Base-by-base conservation (phyloP, 108 stramenopile species). In the Hondaea fermentalgiana region DNA sequence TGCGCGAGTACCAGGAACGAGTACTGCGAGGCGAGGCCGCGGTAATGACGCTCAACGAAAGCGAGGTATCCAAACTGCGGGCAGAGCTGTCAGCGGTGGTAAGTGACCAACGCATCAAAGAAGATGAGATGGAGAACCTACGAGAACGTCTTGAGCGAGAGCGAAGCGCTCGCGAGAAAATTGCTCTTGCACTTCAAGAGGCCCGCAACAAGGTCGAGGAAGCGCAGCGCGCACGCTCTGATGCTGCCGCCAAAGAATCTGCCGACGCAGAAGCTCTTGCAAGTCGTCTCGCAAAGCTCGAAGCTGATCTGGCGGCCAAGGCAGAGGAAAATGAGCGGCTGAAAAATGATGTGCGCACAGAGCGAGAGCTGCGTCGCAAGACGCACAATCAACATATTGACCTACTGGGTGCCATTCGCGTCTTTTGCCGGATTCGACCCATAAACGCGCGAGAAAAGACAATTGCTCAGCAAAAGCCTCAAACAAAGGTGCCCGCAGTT, bases 381-480 rank as follows among this genome's bases (percentile, higher is more conserved):
- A 53, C 76, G n/a, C 76, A 83, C 76, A 83, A 83, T 53, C 45
- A 83, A 35, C 45, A 83, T 23, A 47, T 83, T 12, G 76, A 83
- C 28, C 76, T 83, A 0, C 51, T 83, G 17, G 76, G 76, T 12
- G 76, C 76, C 3, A 83, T 83, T 45, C 76, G 76, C 3, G 76
- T 83, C 23, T 83, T 83, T 83, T 83, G 76, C 51, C 45, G 76
- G 19, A 83, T 83, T 23, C 45, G 76, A 0, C 76, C 76, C 6
- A 8, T 83, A 0, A 53, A 47, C 25, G 49, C 44, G 76, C 76
- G 51, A 2, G 76, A 83, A 23, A 28, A 10, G 4, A 42, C 64
- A 3, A 17, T 17, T 23, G 35, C 42, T 8, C 21, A 59, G n/a
- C 59, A 59, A 59, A 19, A 59, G 1, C 19, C 19, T 19, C 72